These are phyloP conservation scores for Candida nonsorbophila DNA, from an alignment of 805 yeast species.

Conservation along the genomic window DNA sequence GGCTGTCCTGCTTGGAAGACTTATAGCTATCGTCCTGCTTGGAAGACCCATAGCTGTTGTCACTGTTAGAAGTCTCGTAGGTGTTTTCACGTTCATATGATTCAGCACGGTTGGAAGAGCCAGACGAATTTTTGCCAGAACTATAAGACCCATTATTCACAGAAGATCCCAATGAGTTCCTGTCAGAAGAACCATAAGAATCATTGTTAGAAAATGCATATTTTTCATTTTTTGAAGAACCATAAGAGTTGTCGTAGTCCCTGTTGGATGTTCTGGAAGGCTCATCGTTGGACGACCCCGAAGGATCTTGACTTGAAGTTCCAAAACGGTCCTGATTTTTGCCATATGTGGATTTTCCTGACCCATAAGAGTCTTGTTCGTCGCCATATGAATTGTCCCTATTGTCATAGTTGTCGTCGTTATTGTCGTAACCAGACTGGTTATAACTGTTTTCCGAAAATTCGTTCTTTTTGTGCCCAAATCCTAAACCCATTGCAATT, in stretches of 20 bases:
- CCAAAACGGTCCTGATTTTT: no score
- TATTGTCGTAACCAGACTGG: no score
- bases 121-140: slow-evolving; percentile 6
- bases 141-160: slow-evolving; percentile 5
- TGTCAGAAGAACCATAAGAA: slow-evolving; percentile 18
- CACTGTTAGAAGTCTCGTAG: slow-evolving; percentile 15
- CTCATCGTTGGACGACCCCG: slow-evolving; percentile 7
- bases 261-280: slow-evolving; percentile 11
- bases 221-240: slow-evolving; percentile 10
- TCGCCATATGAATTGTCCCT: neutral
- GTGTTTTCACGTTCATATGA: no score
- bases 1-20: slow-evolving; percentile 12
- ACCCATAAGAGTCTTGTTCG: slow-evolving; percentile 10
- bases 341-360: slow-evolving; percentile 1
- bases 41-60: slow-evolving; percentile 14
- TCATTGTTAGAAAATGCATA: slow-evolving; percentile 6
- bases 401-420: slow-evolving; percentile 8
- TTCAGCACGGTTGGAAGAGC: slow-evolving; percentile 9
- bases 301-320: no score
- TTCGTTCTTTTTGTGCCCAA: slow-evolving; percentile 23
- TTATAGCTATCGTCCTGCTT: slow-evolving; percentile 10
- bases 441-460: no score
- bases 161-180: slow-evolving; percentile 12
- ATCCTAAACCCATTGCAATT: slow-evolving; percentile 34
- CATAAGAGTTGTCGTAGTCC: slow-evolving; percentile 13